Base-by-base conservation (phyloP, 1,139 yeast species). In the Saccharomyces pastorianus region DNA sequence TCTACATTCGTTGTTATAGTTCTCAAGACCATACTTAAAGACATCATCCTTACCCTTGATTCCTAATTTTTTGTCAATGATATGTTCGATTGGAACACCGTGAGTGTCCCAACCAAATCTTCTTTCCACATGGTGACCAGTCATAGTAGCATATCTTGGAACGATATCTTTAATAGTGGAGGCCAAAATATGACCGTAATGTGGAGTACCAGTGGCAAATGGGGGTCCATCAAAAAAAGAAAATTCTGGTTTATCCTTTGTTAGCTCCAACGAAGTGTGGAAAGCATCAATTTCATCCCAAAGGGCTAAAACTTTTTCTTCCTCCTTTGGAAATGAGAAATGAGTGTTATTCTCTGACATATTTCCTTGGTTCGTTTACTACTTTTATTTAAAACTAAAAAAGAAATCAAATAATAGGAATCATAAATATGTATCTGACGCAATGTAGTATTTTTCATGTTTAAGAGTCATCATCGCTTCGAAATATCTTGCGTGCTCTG, bases 101-200 rank as follows among this genome's bases (percentile, higher is more conserved):
- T 93, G 99, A 54, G 99, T 93, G 74, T 93, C 99, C 99, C 99
- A 93, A 58, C 99, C 99, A 62, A 95, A 93, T 68, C 98, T 82
- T 76, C 99, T 88, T 73, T 88, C 96, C 49, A 93, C 99, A 65
- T 87, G 88, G 73, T 82, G 86, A 17, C 99, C 99, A 63, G 88
- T 91, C 98, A 93, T 93, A 61, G 96, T 88, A 55, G 99, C 98
- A 70, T 90, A 93, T 71, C 99, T 83, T 55, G 99, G 99, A 56
- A 93, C 91, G 62, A 93, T 88, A 76, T 93, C 99, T 78, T 91
- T 93, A 64, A 90, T 88, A 55, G 99, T 93, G 46, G 98, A 91
- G 2, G 98, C 95, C 71, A 95, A 78, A 68, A 93, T 85, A 70
- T 93, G 99, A 58, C 99, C 99, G 70, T 93, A 95, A 71, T 93